These are phyloP conservation scores for Lecanoromycetidae sp. DNA, from an alignment of 2,329 filamentous ascomycete species.

Conservation along the genomic window DNA sequence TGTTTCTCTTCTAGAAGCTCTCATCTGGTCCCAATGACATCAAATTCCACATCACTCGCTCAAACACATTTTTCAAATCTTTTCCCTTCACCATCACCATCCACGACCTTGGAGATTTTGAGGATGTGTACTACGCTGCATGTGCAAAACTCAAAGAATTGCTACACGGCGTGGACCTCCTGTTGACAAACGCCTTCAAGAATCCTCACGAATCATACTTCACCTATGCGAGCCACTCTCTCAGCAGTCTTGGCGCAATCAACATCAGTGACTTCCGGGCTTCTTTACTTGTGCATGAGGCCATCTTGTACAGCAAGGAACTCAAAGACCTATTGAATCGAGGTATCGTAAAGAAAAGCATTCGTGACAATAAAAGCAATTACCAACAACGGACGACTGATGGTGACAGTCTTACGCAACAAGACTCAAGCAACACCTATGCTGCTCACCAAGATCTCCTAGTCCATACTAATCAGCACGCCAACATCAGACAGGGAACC, in stretches of 20 bases:
- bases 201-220: slow-evolving; percentile 9
- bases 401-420: background rate
- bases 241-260: slow-evolving; percentile 6
- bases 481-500: background rate
- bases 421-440: background rate
- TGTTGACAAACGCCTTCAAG: slow-evolving; percentile 14
- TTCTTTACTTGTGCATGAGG: slow-evolving; percentile 7
- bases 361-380: background rate
- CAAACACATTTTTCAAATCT: background rate
- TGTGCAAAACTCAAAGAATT: slow-evolving; percentile 16
- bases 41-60: slow-evolving; percentile 7
- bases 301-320: slow-evolving; percentile 8
- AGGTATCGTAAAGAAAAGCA: slow-evolving; percentile 5
- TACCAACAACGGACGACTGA: background rate
- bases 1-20: slow-evolving; percentile 2
- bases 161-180: slow-evolving; percentile 7
- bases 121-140: slow-evolving; percentile 17
- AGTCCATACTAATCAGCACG: background rate
- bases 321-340: slow-evolving; percentile 5
- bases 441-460: background rate
- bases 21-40: slow-evolving; percentile 10
- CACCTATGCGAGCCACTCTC: background rate
- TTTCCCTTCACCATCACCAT: slow-evolving; percentile 5
- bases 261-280: slow-evolving; percentile 7
- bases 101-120: slow-evolving; percentile 14